A percentile compares a stretch with the other conserved stretches of the same genome.
phyloP scores from a whole-genome alignment of 768 basidiomycete species.

The Pleurotus giganteus region DNA sequence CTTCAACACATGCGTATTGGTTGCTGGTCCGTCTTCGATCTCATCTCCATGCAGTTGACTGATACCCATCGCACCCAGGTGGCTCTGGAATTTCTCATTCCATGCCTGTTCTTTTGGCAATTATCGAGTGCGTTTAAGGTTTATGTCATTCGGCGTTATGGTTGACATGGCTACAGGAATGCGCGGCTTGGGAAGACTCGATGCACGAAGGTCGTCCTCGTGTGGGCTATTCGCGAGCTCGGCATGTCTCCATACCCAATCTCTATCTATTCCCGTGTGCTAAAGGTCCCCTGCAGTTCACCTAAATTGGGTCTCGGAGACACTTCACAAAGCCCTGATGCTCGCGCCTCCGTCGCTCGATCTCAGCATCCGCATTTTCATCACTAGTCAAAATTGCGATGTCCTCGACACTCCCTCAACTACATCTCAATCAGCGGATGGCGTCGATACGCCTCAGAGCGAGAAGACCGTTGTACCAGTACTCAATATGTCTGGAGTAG shows the following conservation, averaged over 20 bases:
- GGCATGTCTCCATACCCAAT: too few relatives aligned
- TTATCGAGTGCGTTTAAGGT: conserved; percentile 33
- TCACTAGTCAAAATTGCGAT: conserved; percentile 28
- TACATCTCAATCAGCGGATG: conserved; percentile 13
- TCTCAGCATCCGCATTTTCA: conserved; percentile 39
- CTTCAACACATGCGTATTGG: conserved; percentile 8
- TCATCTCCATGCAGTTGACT: background rate
- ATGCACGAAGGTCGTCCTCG: conserved; percentile 35
- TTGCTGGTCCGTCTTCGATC: background rate
- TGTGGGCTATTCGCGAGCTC: conserved; percentile 44
- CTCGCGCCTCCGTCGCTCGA: conserved; percentile 26
- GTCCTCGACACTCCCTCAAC: conserved; percentile 17
- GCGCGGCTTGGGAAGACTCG: conserved; percentile 20
- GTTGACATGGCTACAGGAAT: conserved; percentile 18
- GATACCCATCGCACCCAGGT: background rate
- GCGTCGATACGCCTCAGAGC: conserved; percentile 13
- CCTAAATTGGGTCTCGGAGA: conserved; percentile 43
- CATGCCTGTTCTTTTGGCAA: conserved; percentile 40
- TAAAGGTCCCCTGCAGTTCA: conserved; percentile 24
- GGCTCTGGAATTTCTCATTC: conserved; percentile 51
- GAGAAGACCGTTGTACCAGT: conserved; percentile 22
- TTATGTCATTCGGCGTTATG: background rate
- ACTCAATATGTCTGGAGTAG: conserved; percentile 15
- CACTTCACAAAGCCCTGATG: conserved; percentile 29
- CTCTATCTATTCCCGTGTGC: background rate